These are phyloP conservation scores for Castanospermum australe DNA, from an alignment of 306 rosid species.

Conservation along the genomic window DNA sequence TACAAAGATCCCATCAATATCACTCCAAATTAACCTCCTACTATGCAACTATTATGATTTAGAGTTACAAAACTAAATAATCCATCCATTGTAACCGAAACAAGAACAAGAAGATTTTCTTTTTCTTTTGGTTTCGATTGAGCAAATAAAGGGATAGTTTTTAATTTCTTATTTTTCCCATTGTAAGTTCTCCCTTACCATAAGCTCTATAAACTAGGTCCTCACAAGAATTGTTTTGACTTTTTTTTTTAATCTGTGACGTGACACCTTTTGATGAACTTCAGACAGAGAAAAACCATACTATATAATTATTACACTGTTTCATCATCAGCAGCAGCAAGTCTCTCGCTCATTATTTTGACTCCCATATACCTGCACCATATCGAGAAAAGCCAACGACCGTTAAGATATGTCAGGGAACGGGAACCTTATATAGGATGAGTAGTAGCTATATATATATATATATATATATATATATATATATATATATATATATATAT, in stretches of 20 bases:
- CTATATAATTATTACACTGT: neutral
- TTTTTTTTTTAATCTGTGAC: neutral
- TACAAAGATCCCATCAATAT: too few relatives aligned
- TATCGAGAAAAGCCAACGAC: neutral
- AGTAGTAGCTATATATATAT: too few relatives aligned
- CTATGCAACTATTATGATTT: neutral
- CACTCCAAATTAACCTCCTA: neutral
- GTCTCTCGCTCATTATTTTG: constrained; percentile 58
- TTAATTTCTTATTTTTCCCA: neutral
- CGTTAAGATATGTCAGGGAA: neutral
- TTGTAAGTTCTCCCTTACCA: neutral
- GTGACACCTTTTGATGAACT: neutral
- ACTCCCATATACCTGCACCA: constrained; percentile 78
- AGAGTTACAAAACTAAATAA: neutral
- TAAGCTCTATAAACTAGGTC: neutral
- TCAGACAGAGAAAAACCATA: neutral
- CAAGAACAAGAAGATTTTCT: neutral
- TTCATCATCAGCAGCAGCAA: neutral
- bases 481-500: too few relatives aligned
- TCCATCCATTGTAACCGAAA: neutral
- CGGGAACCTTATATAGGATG: too few relatives aligned
- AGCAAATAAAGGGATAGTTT: neutral
- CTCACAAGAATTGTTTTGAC: neutral
- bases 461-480: too few relatives aligned
- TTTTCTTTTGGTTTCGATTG: neutral